Evolutionary conservation across 73 alveolate genomes (phyloP), one percentile per base, ranked within the genome.

Genomic region (Symbiodinium pilosum): DNA sequence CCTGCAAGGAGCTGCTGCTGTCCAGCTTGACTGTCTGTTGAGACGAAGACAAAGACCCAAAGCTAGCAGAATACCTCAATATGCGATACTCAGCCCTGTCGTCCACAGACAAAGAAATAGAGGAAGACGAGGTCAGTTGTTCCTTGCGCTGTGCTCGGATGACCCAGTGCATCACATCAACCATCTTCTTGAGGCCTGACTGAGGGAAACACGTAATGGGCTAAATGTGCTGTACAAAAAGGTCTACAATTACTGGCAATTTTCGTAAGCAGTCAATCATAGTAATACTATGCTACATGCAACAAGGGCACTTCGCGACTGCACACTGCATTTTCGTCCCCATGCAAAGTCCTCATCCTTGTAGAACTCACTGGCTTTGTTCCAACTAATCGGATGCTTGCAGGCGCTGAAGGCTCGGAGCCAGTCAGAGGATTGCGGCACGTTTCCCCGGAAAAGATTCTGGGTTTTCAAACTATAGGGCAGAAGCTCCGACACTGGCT

Each of bases 121-220:
- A 36, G 30, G 6, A 38, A 20, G 94, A 12, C 38, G n/a, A 64
- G 84, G 68, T 0, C n/a, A 87, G 64, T 0, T 7, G 42, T 18
- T 52, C 32, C 21, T 42, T 56, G 16, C 56, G 71, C 83, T 7
- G 40, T 14, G 42, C n/a, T n/a, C 59, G 54, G 34, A 87, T 85
- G 4, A 64, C 94, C 94, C 94, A 87, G 68, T 52, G 85, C 94
- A 87, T 54, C 28, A 87, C 94, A 26, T 7, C n/a, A 28, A 87
- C 59, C 94, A 87, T 87, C 68, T 87, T 87, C 64, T 56, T 87
- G 64, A 87, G 77, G 32, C 94, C 94, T 87, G n/a, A n/a, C n/a
- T n/a, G n/a, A n/a, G n/a, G n/a, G n/a, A n/a, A n/a, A n/a, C n/a
- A n/a, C n/a, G n/a, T n/a, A n/a, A n/a, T n/a, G n/a, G n/a, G n/a